Base-by-base conservation (phyloP, 371 early-diverging fungal genomes). In the Mortierella sp. region DNA sequence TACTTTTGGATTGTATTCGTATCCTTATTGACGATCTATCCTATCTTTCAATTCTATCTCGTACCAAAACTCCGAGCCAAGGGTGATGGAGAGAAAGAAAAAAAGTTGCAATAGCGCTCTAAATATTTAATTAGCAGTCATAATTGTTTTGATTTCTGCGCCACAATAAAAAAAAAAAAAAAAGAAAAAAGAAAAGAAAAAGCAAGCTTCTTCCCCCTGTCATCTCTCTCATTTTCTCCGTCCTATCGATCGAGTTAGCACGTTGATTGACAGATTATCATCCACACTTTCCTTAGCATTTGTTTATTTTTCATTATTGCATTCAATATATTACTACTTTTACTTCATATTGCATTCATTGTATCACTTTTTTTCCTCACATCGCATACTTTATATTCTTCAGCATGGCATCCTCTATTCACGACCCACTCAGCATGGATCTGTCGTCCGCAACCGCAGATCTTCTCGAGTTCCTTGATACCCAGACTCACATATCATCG, bases 1-100 rank as follows among this genome's bases (percentile, higher is more conserved):
- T 76, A 89, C 32, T 94, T 93, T 53, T 98, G 98, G 98, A 83
- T 86, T 8, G 75, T 83, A 0, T 88, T 95, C 22, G 58, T 85
- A 1, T 70, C 87, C 0, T 59, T 88, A 13, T 68, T 97, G 40
- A 84, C 86, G 13, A 83, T 83, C 31, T 97, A 94, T 75, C 91
- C 94, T 2, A 55, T 94, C 17, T 95, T 90, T 89, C 88, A 91
- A 74, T 96, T 96, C 61, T 77, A 64, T 10, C 53, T 77, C 10
- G 53, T 72, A 26, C 77, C 79, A 23, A 68, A 65, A 45, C 55
- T 37, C 40, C 59, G 35, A 49, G 28, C 40, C 47, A 55, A 55
- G 45, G 45, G n/a, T 17, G n/a, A 42, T 42, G 49, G 59, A 34
- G 66, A 40, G 28, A 75, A 68, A 56, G 23, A 43, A 6, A 72